Evolutionary conservation across 1,284 basidiomycete species (phyloP).

Genomic region (Sphaerobolus stellatus): DNA sequence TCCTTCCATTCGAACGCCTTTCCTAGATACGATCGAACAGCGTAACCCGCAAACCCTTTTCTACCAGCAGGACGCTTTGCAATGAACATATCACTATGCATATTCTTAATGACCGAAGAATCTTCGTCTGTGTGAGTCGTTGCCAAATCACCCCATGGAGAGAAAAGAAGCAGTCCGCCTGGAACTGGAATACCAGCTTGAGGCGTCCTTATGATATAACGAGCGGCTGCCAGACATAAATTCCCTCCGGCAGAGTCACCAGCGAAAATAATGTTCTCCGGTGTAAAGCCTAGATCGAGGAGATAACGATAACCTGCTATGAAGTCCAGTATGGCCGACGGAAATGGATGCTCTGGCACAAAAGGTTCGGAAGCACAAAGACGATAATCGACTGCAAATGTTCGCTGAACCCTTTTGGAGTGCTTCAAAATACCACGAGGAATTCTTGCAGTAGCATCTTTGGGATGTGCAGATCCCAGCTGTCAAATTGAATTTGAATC

Average conservation of each 20-base stretch:
- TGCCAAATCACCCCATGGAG: conserved; percentile 58
- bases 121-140: conserved; percentile 32
- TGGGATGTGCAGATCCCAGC: conserved; percentile 22
- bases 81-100: conserved; percentile 41
- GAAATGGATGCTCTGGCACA: conserved; percentile 38
- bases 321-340: conserved; percentile 48
- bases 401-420: conserved; percentile 37
- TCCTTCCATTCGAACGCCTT: conserved; percentile 35
- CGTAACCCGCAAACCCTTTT: conserved; percentile 30
- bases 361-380: conserved; percentile 25
- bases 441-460: conserved; percentile 26
- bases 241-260: conserved; percentile 76
- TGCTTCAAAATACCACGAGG: conserved; percentile 31
- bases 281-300: conserved; percentile 38
- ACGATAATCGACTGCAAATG: conserved; percentile 42
- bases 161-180: conserved; percentile 52
- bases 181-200: conserved; percentile 40
- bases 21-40: conserved; percentile 40
- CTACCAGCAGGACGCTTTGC: neutral
- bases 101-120: conserved; percentile 34
- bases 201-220: conserved; percentile 45
- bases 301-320: conserved; percentile 48
- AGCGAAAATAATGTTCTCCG: conserved; percentile 59
- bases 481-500: conserved; percentile 28
- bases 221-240: conserved; percentile 55